phyloP scores from a whole-genome alignment of 225 moss, liverwort and hornwort genomes.

The Lunularia cruciata region DNA sequence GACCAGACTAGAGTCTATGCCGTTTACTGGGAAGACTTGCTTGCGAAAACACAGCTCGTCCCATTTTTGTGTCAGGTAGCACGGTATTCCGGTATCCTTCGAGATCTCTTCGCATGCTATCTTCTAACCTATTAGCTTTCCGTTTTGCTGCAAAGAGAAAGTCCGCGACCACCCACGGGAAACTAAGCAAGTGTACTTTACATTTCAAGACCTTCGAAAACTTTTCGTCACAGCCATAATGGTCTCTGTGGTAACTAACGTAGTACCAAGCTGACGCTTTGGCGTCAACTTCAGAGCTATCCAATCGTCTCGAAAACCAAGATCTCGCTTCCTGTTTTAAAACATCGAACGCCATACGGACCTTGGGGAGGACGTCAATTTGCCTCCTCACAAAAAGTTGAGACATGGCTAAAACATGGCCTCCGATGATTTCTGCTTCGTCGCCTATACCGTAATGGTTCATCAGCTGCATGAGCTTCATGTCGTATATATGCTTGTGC shows the following conservation, averaged over 20 bases:
- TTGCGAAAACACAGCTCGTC: background rate
- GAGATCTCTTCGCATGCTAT: background rate
- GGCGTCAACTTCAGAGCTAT: constrained; percentile 39
- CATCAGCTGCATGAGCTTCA: constrained; percentile 79
- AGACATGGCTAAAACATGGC: constrained; percentile 58
- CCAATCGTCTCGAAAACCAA: constrained; percentile 50
- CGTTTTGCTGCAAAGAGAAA: constrained; percentile 54
- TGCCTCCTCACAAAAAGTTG: constrained; percentile 46
- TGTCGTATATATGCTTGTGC: constrained; percentile 66
- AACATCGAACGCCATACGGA: constrained; percentile 46
- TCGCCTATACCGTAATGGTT: constrained; percentile 81
- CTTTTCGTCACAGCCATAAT: constrained; percentile 20
- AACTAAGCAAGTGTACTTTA: constrained; percentile 62
- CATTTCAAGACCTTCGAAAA: constrained; percentile 38
- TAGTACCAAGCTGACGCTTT: constrained; percentile 93
- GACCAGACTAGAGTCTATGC: background rate
- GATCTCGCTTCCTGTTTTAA: constrained; percentile 55
- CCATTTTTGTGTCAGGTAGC: background rate
- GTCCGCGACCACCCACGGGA: constrained; percentile 76
- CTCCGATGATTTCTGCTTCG: constrained; percentile 75
- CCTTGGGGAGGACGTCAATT: constrained; percentile 50
- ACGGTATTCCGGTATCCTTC: background rate
- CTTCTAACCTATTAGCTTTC: constrained; percentile 1
- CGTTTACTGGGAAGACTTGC: background rate
- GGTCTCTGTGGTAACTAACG: constrained; percentile 60